A percentile compares a stretch with the other conserved stretches of the same genome.
Conservation (phyloP, 192 early-diverging fungal species). For the Coemansia sp. region DNA sequence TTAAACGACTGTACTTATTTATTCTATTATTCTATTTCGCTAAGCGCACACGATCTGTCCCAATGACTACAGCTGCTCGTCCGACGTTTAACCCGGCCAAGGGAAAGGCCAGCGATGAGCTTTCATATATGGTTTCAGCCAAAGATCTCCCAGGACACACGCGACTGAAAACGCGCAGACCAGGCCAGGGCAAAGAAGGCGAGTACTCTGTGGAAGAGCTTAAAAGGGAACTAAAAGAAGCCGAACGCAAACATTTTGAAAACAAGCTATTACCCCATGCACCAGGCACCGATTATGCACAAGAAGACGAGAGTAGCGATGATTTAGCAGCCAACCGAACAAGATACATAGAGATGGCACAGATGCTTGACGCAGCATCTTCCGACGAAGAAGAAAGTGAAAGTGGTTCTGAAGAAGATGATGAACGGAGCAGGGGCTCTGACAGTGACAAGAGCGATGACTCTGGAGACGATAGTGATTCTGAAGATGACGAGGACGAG, state of each 20-base stretch:
- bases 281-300: background rate
- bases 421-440: constrained; percentile 29
- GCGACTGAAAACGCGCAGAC: constrained; percentile 74
- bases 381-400: constrained; percentile 61
- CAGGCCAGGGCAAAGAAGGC: constrained; percentile 63
- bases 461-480: constrained; percentile 13
- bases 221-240: constrained; percentile 65
- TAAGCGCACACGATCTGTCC: background rate
- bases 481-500: constrained; percentile 80
- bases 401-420: constrained; percentile 42
- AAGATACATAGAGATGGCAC: constrained; percentile 45
- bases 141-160: constrained; percentile 77
- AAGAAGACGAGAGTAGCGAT: background rate
- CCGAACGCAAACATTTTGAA: constrained; percentile 67
- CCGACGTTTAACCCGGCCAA: constrained; percentile 79
- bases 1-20: too few species aligned
- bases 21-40: background rate
- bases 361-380: constrained; percentile 50
- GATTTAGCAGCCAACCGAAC: constrained; percentile 2
- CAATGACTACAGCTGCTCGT: constrained; percentile 67
- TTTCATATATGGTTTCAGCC: constrained; percentile 66
- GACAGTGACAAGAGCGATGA: constrained; percentile 10
- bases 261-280: constrained; percentile 30
- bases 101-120: constrained; percentile 63
- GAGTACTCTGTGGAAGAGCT: constrained; percentile 67